Base-by-base conservation (phyloP, 2,329 filamentous ascomycete species). In the Colletotrichum sp. region DNA sequence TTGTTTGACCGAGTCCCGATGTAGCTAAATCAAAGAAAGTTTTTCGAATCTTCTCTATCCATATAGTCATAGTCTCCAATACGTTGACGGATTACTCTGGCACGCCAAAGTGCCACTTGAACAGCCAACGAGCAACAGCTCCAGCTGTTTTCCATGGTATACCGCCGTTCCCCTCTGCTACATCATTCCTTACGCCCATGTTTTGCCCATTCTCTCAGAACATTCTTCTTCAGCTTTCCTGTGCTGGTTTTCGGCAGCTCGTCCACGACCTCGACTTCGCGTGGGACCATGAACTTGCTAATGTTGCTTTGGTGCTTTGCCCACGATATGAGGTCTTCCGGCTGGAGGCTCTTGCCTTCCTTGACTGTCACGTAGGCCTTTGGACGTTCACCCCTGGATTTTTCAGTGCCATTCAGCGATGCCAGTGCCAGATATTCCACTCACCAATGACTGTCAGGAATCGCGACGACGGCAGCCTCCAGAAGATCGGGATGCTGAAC, bases 201-300 rank as follows among this genome's bases (percentile, higher is more conserved):
- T 81, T 91, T 95, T 4, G 94, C 95, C 96, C 96, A 98, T 79
- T 95, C 94, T 76, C 97, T 88, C 71, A 99, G 85, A 8, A 98
- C 92, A 81, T 98, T 99, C 92, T 99, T 99, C 90, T 95, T 93
- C 76, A 99, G 90, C 90, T 99, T 99, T 4, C 97, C 97, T 1
- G 97, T 99, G 84, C 95, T 97, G 32, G 97, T 99, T 90, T 99
- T 99, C 12, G 97, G 97, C 78, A 99, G 87, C 84, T 98, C 96
- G 7, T 87, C 79, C n/a, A 99, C 92, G 59, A 99, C 88, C 84
- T 98, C 95, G 1, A 93, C 90, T 82, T 93, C 92, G 55, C 90
- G 84, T 30, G 92, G 92, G 16, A 94, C 93, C 97, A 99, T 99
- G 83, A 98, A 99, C 78, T 93, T 92, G 85, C 94, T 96, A 79